Evolutionary conservation across 352 stramenopile species (phyloP).

Genomic region (Pythium coloratum): DNA sequence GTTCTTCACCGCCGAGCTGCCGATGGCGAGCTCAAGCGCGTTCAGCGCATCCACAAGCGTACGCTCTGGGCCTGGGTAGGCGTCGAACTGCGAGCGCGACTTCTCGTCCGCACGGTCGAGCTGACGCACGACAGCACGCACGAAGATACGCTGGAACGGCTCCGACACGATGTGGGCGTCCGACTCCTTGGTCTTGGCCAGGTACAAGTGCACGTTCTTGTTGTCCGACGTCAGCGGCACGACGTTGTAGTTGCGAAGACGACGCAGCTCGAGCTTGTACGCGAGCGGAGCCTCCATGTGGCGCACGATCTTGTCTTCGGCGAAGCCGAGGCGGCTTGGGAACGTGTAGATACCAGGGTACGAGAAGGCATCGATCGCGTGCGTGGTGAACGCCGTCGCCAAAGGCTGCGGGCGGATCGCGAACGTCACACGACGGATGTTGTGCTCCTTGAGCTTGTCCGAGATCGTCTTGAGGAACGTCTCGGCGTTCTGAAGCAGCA

Average conservation of each 20-base stretch:
- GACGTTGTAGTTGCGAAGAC: constrained; percentile 98
- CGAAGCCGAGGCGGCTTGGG: constrained; percentile 88
- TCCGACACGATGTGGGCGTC: constrained; percentile 83
- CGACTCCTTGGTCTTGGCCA: constrained; percentile 91
- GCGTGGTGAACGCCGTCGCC: constrained; percentile 32
- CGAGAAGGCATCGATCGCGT: constrained; percentile 61
- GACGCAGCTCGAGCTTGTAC: constrained; percentile 98
- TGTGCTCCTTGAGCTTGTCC: constrained; percentile 57
- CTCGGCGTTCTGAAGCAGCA: constrained; percentile 57
- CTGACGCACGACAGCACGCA: constrained; percentile 93
- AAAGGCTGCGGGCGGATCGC: constrained; percentile 61
- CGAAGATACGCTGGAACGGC: constrained; percentile 95
- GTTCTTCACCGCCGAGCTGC: constrained; percentile 87
- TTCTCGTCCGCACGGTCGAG: constrained; percentile 78
- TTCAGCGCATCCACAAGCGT: constrained; percentile 99
- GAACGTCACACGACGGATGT: constrained; percentile 90
- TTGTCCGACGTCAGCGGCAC: constrained; percentile 90
- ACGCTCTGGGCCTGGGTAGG: constrained; percentile 92
- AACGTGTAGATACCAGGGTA: constrained; percentile 92
- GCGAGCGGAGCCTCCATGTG: constrained; percentile 98
- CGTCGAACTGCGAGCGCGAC: constrained; percentile 87
- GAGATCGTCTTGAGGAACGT: constrained; percentile 66
- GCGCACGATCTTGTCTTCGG: constrained; percentile 97
- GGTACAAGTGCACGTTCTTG: constrained; percentile 99
- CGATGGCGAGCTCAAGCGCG: constrained; percentile 94